These are phyloP conservation scores for Cupressus sempervirens DNA, from an alignment of 75 land plant genomes.

Conservation along the genomic window DNA sequence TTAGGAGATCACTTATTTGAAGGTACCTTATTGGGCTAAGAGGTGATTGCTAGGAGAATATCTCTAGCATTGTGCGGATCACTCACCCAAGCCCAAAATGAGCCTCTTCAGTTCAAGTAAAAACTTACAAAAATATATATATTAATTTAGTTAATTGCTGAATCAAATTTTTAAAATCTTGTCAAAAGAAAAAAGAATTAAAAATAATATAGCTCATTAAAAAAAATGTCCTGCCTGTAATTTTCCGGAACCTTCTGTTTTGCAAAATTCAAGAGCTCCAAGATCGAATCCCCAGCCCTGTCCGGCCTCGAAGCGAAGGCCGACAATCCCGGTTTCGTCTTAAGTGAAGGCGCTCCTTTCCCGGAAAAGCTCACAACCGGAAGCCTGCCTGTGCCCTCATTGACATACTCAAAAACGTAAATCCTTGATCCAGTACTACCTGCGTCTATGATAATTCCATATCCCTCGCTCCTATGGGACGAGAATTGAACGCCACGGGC, in stretches of 20 bases:
- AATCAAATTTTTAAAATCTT: neutral
- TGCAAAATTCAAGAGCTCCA: constrained; percentile 64
- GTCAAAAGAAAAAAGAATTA: neutral
- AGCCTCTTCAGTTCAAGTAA: neutral
- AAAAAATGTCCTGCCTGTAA: neutral
- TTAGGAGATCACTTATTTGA: too few species aligned
- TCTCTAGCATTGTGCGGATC: too few species aligned
- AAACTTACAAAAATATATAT: neutral
- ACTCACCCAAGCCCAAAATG: neutral
- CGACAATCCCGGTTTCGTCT: constrained; percentile 71
- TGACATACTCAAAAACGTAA: constrained; percentile 56
- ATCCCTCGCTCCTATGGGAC: constrained; percentile 6
- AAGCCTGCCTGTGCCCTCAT: constrained; percentile 10
- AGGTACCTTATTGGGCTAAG: too few species aligned
- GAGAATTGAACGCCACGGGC: constrained; percentile 36
- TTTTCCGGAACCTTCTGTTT: constrained; percentile 47
- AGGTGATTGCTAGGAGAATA: too few species aligned
- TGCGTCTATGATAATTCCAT: constrained; percentile 74
- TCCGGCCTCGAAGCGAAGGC: constrained; percentile 53
- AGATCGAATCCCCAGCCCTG: constrained; percentile 55
- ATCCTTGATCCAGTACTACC: constrained; percentile 91
- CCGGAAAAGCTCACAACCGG: constrained; percentile 32
- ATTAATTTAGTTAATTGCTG: neutral
- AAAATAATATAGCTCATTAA: neutral
- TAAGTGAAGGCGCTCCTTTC: constrained; percentile 32